Conservation (phyloP, 805 yeast genomes). For the Ogataea paraovalis region DNA sequence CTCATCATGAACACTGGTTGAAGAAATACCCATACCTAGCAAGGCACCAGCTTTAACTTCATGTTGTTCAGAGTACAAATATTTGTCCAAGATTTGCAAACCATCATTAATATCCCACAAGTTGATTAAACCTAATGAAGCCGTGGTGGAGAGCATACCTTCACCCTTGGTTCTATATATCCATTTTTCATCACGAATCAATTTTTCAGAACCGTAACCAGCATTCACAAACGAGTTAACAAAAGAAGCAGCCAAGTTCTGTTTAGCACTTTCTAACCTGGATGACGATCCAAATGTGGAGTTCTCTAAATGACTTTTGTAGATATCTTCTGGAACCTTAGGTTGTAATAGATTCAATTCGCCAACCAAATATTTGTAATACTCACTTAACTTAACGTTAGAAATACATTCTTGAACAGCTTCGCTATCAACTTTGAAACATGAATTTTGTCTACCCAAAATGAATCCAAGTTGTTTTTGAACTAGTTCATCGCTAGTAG, state of each 20-base stretch:
- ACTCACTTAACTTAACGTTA: slow-evolving; percentile 73
- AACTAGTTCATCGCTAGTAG: slow-evolving; percentile 66
- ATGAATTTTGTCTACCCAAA: slow-evolving; percentile 79
- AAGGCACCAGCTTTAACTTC: slow-evolving; percentile 95
- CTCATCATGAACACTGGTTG: slow-evolving; percentile 92
- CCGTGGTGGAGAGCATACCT: slow-evolving; percentile 90
- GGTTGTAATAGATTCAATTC: slow-evolving; percentile 88
- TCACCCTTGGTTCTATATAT: slow-evolving; percentile 87
- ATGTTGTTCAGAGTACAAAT: slow-evolving; percentile 77
- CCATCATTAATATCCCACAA: slow-evolving; percentile 93
- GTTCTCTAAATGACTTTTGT: slow-evolving; percentile 84
- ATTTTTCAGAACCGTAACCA: slow-evolving; percentile 85
- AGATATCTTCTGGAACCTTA: slow-evolving; percentile 91
- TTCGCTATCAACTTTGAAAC: slow-evolving; percentile 65
- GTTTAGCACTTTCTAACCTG: slow-evolving; percentile 85
- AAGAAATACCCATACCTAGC: slow-evolving; percentile 89
- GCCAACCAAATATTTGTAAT: slow-evolving; percentile 73
- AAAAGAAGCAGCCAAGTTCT: slow-evolving; percentile 90
- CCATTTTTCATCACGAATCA: slow-evolving; percentile 74
- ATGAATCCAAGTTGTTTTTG: slow-evolving; percentile 92
- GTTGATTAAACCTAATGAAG: slow-evolving; percentile 82
- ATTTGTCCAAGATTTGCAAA: slow-evolving; percentile 83
- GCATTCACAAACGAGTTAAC: slow-evolving; percentile 88
- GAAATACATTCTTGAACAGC: slow-evolving; percentile 82
- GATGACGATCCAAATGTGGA: slow-evolving; percentile 48